These are phyloP conservation scores for Begonia loranthoides DNA, from an alignment of 306 rosid species.

Conservation along the genomic window DNA sequence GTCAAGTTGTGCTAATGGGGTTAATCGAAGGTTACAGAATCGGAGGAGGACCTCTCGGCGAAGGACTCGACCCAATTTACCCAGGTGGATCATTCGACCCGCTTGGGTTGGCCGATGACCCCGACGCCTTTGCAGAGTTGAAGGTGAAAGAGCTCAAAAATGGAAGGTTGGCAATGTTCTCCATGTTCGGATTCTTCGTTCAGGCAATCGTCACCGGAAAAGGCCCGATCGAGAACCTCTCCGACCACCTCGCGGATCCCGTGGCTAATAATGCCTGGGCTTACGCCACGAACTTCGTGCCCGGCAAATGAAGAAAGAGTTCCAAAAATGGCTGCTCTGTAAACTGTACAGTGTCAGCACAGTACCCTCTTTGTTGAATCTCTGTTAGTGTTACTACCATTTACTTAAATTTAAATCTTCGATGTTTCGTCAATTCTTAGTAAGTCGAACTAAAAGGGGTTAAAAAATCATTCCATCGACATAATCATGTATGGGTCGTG, in stretches of 20 bases:
- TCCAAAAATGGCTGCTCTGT: too few relatives aligned
- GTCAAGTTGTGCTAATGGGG: slow-evolving; percentile 93
- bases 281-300: slow-evolving; percentile 87
- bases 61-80: slow-evolving; percentile 90
- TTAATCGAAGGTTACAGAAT: slow-evolving; percentile 83
- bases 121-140: slow-evolving; percentile 89
- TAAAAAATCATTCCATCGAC: too few relatives aligned
- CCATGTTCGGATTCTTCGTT: slow-evolving; percentile 94
- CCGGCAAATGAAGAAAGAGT: slow-evolving; percentile 57
- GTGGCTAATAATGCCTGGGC: slow-evolving; percentile 97
- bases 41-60: slow-evolving; percentile 98
- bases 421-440: too few relatives aligned
- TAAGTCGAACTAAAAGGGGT: too few relatives aligned
- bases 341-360: too few relatives aligned
- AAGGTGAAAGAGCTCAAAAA: slow-evolving; percentile 91
- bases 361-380: too few relatives aligned
- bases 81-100: slow-evolving; percentile 97
- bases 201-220: slow-evolving; percentile 96
- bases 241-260: slow-evolving; percentile 84
- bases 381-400: too few relatives aligned
- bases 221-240: slow-evolving; percentile 85
- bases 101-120: slow-evolving; percentile 91
- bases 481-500: slow-evolving; percentile 13
- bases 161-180: slow-evolving; percentile 84
- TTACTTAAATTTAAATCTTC: too few relatives aligned